Base-by-base conservation (phyloP, 2,329 filamentous ascomycete genomes). In the Orbilia quercus region DNA sequence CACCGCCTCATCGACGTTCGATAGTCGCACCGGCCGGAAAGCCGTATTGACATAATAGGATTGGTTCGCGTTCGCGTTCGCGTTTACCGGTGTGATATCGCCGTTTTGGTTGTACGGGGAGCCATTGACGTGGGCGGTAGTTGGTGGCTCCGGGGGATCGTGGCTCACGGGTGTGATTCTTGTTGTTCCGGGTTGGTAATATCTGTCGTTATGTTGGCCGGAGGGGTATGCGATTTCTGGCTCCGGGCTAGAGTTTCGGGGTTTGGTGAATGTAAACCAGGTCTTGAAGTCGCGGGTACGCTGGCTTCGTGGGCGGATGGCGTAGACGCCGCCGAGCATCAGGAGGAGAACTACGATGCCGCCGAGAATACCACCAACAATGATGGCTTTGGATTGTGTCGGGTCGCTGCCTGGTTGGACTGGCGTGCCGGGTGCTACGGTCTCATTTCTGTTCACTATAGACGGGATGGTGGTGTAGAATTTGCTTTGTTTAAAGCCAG, bases 281-380 rank as follows among this genome's bases (percentile, higher is more conserved):
- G 65, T 70, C 25, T 55, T 54, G 28, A 70, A 62, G 38, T 63
- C 58, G 23, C 65, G 57, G 25, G 65, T 60, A 34, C 65, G 65
- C 31, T 70, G 65, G 42, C 42, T 70, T 34, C 65, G 65, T 3
- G 65, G 65, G n/a, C 65, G 57, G 28, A 70, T 70, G 7, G 65
- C 65, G 16, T 70, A 70, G 3, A 70, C 65, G 31, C 55, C 65
- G 53, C 65, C 65, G 9, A 70, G 34, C 12, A 70, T 60, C 9
- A 70, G 42, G 14, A 70, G 23, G 16, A 70, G 45, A 11, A 53
- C 55, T 18, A 70, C 38, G 11, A 70, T 63, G 12, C 65, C 65
- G n/a, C 65, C 65, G 16, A 70, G 65, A 9, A 63, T 63, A 14
- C 65, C 65, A 14, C 65, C 65, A 7, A 40, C 57, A 2, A 70